phyloP scores from a whole-genome alignment of 2,329 filamentous ascomycete genomes.

The Aspergillus thermomutatus region DNA sequence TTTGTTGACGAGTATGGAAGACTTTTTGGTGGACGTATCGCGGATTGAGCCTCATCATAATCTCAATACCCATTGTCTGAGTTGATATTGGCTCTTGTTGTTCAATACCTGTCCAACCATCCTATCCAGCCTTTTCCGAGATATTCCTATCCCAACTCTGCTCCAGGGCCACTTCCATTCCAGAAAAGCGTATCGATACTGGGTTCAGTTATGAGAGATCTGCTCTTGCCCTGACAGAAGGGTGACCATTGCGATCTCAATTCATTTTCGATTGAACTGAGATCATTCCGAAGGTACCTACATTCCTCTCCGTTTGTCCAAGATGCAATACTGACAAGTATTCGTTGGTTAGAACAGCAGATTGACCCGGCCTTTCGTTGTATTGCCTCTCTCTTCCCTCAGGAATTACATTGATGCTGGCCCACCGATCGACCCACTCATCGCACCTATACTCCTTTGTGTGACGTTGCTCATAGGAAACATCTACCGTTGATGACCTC shows the following conservation, averaged over 20 bases:
- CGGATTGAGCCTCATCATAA: background rate
- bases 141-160: background rate
- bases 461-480: conserved; percentile 1
- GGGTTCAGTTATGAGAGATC: background rate
- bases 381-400: background rate
- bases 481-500: background rate
- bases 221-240: background rate
- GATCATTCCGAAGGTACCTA: background rate
- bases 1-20: background rate
- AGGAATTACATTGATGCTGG: conserved; percentile 3
- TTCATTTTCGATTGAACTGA: background rate
- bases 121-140: background rate
- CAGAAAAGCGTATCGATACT: background rate
- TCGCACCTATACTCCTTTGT: background rate
- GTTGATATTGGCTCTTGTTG: background rate
- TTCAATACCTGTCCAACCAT: background rate
- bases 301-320: background rate
- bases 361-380: background rate
- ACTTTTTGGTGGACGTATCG: too few relatives aligned
- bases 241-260: background rate
- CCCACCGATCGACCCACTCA: conserved; percentile 4
- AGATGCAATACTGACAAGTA: background rate
- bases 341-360: background rate
- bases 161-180: background rate
- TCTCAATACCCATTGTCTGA: background rate